Evolutionary conservation across 768 basidiomycete species (phyloP).

Genomic region (Tulasnella sp.): DNA sequence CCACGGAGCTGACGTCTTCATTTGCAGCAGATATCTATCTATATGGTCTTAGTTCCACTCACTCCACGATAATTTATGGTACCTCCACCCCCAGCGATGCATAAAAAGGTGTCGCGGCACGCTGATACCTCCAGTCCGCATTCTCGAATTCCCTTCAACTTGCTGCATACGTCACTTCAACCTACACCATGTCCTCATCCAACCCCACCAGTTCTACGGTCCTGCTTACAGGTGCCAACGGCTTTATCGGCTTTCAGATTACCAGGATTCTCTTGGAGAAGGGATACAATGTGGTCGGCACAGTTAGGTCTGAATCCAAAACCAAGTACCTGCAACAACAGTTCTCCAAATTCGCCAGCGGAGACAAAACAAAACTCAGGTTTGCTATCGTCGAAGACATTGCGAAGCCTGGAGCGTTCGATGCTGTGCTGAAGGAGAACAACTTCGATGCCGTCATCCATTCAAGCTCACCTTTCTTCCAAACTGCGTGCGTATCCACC

Average conservation of each 20-base stretch:
- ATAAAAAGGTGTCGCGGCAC: not conserved
- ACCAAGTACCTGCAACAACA: conserved; percentile 34
- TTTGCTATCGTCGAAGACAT: conserved; percentile 28
- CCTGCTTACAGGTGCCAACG: conserved; percentile 59
- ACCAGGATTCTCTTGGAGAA: conserved; percentile 54
- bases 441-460: conserved; percentile 27
- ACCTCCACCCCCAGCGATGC: not conserved
- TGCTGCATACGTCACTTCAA: not conserved
- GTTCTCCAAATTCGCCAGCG: conserved; percentile 14
- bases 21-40: too few relatives aligned
- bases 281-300: conserved; percentile 21
- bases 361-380: not conserved
- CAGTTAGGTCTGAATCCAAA: conserved; percentile 18
- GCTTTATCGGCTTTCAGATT: conserved; percentile 61
- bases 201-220: conserved; percentile 38
- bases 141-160: not conserved
- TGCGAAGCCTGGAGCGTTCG: conserved; percentile 16
- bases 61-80: not conserved
- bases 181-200: conserved; percentile 41
- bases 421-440: conserved; percentile 9
- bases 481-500: conserved; percentile 15
- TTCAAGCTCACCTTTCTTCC: conserved; percentile 19
- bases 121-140: not conserved
- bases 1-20: too few relatives aligned
- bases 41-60: not conserved